Evolutionary conservation across 2,329 filamentous ascomycete species (phyloP).

Genomic region (Claviceps sp.): DNA sequence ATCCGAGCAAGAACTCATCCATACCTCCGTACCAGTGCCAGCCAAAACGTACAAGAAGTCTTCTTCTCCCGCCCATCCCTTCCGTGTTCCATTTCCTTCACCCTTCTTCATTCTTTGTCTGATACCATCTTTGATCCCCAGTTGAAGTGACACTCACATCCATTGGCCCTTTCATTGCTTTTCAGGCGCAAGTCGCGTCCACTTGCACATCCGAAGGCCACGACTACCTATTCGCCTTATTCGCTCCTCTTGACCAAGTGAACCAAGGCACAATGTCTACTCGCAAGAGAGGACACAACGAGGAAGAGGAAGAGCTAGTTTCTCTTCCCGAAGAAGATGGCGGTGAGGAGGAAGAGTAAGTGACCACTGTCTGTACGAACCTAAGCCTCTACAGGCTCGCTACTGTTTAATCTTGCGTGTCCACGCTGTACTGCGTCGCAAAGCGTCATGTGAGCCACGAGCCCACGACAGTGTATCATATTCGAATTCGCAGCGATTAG

Average conservation of each 20-base stretch:
- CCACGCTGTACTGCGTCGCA: background rate
- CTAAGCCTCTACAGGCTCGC: background rate
- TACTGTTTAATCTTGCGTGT: background rate
- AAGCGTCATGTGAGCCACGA: background rate
- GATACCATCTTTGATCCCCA: background rate
- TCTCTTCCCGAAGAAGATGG: constrained; percentile 39
- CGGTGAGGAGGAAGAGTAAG: constrained; percentile 43
- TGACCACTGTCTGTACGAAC: constrained; percentile 1
- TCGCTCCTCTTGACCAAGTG: background rate
- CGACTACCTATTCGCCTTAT: background rate
- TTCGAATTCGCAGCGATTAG: background rate
- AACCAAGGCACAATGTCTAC: constrained; percentile 26
- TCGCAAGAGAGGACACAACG: constrained; percentile 45
- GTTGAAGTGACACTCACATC: background rate
- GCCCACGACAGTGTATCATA: background rate
- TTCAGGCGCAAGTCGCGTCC: background rate
- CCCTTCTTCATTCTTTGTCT: background rate
- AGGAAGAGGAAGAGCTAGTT: constrained; percentile 42
- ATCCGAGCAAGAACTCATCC: background rate
- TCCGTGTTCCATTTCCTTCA: background rate
- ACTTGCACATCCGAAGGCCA: constrained; percentile 3
- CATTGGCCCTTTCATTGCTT: constrained; percentile 1
- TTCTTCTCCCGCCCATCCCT: constrained; percentile 4
- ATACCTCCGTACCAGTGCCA: background rate
- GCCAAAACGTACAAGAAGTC: constrained; percentile 8